A percentile compares a stretch with the other conserved stretches of the same genome.
Conservation (phyloP, 2,329 filamentous ascomycete species). For the Emericellopsis cladophorae region DNA sequence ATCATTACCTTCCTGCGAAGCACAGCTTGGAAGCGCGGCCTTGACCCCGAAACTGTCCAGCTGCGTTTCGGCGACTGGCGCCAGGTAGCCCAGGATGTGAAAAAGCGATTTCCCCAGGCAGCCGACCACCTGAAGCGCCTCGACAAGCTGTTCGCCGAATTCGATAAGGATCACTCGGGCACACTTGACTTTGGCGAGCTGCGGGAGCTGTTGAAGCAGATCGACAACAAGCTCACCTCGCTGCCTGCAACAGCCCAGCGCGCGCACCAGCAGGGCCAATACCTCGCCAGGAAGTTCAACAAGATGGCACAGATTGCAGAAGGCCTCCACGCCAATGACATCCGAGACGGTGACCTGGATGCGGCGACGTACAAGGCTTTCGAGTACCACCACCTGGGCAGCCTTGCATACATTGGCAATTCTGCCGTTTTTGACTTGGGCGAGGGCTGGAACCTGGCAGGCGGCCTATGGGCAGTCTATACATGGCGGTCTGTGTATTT, state of each 20-base stretch:
- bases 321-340: slow-evolving; percentile 65
- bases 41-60: slow-evolving; percentile 77
- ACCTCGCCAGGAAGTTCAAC: slow-evolving; percentile 89
- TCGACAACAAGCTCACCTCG: slow-evolving; percentile 88
- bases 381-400: slow-evolving; percentile 85
- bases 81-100: slow-evolving; percentile 68
- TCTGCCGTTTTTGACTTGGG: slow-evolving; percentile 87
- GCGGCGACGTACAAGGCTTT: slow-evolving; percentile 90
- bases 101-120: slow-evolving; percentile 83
- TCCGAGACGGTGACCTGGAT: slow-evolving; percentile 82
- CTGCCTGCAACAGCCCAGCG: slow-evolving; percentile 92
- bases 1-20: slow-evolving; percentile 82
- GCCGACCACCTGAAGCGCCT: slow-evolving; percentile 75
- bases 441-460: slow-evolving; percentile 63
- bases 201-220: slow-evolving; percentile 75
- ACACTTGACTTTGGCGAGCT: slow-evolving; percentile 92
- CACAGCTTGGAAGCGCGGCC: slow-evolving; percentile 82
- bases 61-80: slow-evolving; percentile 86
- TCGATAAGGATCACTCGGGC: slow-evolving; percentile 86
- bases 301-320: slow-evolving; percentile 69
- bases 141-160: slow-evolving; percentile 81
- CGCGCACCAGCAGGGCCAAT: slow-evolving; percentile 89
- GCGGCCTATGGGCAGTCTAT: slow-evolving; percentile 86
- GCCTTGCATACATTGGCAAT: slow-evolving; percentile 89
- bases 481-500: slow-evolving; percentile 96